These are phyloP conservation scores for Arthrobotrys sphaeroides DNA, from an alignment of 2,329 filamentous ascomycete species.

Conservation along the genomic window DNA sequence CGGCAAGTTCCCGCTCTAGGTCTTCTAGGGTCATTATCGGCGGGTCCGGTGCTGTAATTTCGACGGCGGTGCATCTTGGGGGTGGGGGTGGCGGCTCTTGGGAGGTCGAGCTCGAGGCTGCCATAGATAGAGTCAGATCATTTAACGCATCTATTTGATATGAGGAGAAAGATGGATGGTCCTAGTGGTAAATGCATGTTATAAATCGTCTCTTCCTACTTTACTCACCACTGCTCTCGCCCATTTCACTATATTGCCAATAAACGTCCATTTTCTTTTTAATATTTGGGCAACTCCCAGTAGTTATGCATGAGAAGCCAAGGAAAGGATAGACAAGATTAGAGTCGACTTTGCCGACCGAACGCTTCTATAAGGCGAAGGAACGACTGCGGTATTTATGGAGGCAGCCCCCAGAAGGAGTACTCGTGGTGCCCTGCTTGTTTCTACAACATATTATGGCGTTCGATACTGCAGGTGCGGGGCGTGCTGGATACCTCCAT, in stretches of 20 bases:
- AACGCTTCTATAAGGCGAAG: background rate
- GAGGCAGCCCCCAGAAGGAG: no score
- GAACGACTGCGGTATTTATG: background rate
- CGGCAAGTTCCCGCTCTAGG: conserved; percentile 23
- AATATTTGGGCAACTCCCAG: no score
- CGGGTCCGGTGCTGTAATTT: conserved; percentile 8
- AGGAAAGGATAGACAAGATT: background rate
- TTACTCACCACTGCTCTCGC: background rate
- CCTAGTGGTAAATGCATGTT: no score
- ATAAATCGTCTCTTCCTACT: no score
- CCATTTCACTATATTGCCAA: conserved; percentile 1
- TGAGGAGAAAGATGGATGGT: no score
- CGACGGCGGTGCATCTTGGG: background rate
- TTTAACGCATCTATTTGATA: background rate
- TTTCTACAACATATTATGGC: no score
- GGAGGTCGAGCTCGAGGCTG: background rate
- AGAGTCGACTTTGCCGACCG: background rate
- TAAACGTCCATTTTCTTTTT: background rate
- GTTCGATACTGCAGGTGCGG: background rate
- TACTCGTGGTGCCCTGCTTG: no score
- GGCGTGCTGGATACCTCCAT: background rate
- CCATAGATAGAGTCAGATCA: background rate
- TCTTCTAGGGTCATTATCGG: conserved; percentile 37
- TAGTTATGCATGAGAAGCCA: no score
- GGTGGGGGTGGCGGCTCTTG: background rate